A percentile compares a stretch with the other conserved stretches of the same genome.
Conservation (phyloP, 2,329 filamentous ascomycete genomes). For the Tolypocladium amazonense region DNA sequence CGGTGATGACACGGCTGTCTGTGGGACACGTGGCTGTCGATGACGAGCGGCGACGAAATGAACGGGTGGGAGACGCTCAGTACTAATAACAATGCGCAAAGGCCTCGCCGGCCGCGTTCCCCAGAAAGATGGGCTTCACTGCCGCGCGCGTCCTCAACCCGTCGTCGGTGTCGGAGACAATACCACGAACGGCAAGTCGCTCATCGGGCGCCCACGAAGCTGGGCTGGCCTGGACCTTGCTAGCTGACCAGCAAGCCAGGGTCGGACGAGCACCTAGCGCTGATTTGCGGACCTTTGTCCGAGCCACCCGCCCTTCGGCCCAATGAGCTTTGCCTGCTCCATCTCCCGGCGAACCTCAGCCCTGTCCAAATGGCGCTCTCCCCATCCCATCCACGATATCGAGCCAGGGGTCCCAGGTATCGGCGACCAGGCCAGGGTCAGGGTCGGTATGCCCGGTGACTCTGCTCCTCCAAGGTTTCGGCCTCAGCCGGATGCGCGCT, state of each 20-base stretch:
- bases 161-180: neutral
- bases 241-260: too few relatives aligned
- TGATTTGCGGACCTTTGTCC: neutral
- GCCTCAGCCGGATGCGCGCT: constrained; percentile 2
- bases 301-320: neutral
- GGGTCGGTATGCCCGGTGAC: too few relatives aligned
- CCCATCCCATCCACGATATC: neutral
- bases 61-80: neutral
- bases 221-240: neutral
- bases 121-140: neutral
- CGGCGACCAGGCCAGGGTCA: neutral
- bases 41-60: neutral
- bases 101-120: neutral
- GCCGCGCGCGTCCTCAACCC: neutral
- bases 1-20: neutral
- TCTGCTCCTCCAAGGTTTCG: neutral
- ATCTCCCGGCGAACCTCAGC: neutral
- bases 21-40: neutral
- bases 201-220: neutral
- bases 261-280: neutral
- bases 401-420: neutral
- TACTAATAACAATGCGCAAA: neutral
- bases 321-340: neutral
- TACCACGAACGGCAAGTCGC: neutral
- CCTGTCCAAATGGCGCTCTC: neutral